A percentile compares a stretch with the other conserved stretches of the same genome.
These are phyloP conservation scores for Eucalyptus microcorys DNA, from an alignment of 345 rosid species.

Conservation along the genomic window DNA sequence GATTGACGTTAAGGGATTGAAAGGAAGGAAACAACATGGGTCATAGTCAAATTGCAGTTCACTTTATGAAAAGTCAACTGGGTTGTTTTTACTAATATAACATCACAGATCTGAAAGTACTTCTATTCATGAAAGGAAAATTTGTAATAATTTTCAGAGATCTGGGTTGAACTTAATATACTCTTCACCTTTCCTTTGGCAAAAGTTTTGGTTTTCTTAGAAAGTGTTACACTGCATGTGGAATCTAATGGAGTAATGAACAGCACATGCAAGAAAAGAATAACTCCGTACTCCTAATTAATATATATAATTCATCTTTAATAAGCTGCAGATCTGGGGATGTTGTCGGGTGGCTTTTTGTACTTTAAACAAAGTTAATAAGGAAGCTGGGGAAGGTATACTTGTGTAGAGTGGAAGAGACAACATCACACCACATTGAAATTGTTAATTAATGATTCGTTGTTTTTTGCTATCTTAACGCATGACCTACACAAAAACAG, in stretches of 20 bases:
- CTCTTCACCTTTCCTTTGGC: not conserved
- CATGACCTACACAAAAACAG: not conserved
- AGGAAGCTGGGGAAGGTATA: not conserved
- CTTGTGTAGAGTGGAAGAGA: not conserved
- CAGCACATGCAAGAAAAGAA: conserved; percentile 24
- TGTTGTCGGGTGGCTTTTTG: not conserved
- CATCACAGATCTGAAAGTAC: not conserved
- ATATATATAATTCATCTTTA: not conserved
- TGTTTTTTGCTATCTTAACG: not conserved
- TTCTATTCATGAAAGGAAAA: not conserved
- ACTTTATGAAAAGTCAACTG: not conserved
- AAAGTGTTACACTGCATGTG: not conserved
- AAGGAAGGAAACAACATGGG: not conserved
- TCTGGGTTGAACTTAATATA: not conserved
- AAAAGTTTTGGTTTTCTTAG: not conserved
- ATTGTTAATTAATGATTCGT: not conserved
- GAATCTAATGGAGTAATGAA: not conserved
- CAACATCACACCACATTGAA: not conserved
- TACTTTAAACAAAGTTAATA: not conserved
- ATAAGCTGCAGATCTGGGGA: conserved; percentile 20
- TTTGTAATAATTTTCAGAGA: not conserved
- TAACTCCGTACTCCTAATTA: not conserved
- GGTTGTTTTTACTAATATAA: not conserved
- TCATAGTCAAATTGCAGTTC: not conserved
- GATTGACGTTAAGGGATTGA: not conserved